Base-by-base conservation (phyloP, 257 asterid genomes). In the Rehmannia glutinosa region DNA sequence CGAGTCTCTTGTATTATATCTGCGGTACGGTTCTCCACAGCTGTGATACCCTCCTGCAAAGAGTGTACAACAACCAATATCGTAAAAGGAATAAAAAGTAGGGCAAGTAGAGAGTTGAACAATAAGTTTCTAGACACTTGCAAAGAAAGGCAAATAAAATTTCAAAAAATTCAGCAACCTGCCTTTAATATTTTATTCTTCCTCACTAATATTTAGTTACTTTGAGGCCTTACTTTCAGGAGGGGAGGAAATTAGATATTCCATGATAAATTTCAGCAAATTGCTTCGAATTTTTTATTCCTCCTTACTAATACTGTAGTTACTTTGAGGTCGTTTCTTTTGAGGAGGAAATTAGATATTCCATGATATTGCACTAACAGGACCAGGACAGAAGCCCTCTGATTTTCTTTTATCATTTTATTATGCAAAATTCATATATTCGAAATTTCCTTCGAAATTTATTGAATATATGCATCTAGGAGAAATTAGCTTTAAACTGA, bases 1-100 rank as follows among this genome's bases (percentile, higher is more conserved):
- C 95, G 95, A 28, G 97, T 91, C 79, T 93, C 99, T 78, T 94
- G 97, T 80, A 94, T 87, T 60, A 94, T 85, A 75, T 85, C 97
- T 3, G 96, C 91, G 9, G 99, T 91, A 61, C 98, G 97, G 74
- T 84, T 88, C 79, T 94, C 98, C 78, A 91, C 95, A 8, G 81
- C 89, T 16, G 93, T 71, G 72, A 89, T 83, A 62, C 99, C 99
- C 83, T 91, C 99, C 99, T 94, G 84, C 69, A 62, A 77, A 68
- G 73, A 41, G 70, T 35, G 59, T 51, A 61, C 52, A 63, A 20
- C 25, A 69, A 57, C 20, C 41, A 71, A 42, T 58, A 21, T 49
- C 3, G 27, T 52, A 23, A 23, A 38, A 33, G 62, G 58, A 43
- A 62, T 16, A 30, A 55, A 68, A 32, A 49, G 57, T 2, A 64